phyloP scores from a whole-genome alignment of 2,329 filamentous ascomycete species.

The Tolypocladium inflatum region DNA sequence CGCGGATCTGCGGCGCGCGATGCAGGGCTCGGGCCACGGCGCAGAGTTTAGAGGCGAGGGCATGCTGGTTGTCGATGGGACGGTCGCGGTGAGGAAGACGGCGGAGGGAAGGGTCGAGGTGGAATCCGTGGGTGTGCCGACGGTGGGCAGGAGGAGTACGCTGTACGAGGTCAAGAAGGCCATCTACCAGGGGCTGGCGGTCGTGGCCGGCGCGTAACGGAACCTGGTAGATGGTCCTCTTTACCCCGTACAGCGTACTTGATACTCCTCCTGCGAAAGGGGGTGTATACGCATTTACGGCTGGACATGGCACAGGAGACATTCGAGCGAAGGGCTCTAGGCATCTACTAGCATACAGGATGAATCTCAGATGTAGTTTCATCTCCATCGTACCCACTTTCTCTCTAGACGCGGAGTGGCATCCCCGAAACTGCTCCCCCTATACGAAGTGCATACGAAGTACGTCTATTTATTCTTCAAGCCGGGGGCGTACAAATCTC shows the following conservation, averaged over 20 bases:
- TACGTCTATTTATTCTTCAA: not conserved
- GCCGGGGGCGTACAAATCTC: not conserved
- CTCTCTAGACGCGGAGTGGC: not conserved
- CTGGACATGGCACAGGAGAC: not conserved
- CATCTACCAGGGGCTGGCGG: slow-evolving; percentile 89
- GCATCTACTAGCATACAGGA: not conserved
- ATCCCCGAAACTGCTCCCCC: not conserved
- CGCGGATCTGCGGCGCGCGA: slow-evolving; percentile 75
- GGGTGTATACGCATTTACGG: not conserved
- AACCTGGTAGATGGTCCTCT: no score
- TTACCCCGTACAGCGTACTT: no score
- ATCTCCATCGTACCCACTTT: no score
- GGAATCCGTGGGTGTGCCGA: slow-evolving; percentile 56
- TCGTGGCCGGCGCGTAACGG: slow-evolving; percentile 67
- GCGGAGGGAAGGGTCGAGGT: slow-evolving; percentile 81
- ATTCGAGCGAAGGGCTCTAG: not conserved
- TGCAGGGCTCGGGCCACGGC: slow-evolving; percentile 72
- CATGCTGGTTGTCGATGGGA: slow-evolving; percentile 78
- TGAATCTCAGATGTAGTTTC: not conserved
- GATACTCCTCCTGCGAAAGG: no score
- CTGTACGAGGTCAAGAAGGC: slow-evolving; percentile 83
- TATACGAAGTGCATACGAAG: not conserved
- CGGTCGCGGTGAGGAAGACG: slow-evolving; percentile 81
- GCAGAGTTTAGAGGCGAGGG: slow-evolving; percentile 93
- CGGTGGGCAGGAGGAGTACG: slow-evolving; percentile 42